These are phyloP conservation scores for Coemansia sp. DNA, from an alignment of 192 early-diverging fungal species.

Conservation along the genomic window DNA sequence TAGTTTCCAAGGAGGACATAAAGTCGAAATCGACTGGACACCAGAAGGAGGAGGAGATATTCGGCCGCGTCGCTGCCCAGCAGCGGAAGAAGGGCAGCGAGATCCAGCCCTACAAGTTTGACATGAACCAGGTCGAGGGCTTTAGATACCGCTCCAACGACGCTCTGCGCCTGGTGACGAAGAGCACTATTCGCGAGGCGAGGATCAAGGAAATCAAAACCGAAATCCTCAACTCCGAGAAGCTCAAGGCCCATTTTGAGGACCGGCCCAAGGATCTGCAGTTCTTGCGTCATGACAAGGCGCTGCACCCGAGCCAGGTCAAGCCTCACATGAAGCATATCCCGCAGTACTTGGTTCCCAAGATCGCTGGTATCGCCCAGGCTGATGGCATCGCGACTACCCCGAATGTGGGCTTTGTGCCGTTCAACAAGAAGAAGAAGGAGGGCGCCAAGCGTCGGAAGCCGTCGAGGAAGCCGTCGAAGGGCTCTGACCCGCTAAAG, in stretches of 20 bases:
- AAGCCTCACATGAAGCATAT: conserved; percentile 92
- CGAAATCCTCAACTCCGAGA: conserved; percentile 95
- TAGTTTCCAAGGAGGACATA: conserved; percentile 67
- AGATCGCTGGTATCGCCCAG: conserved; percentile 58
- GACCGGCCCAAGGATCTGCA: conserved; percentile 93
- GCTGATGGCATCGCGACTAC: conserved; percentile 43
- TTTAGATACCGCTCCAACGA: conserved; percentile 90
- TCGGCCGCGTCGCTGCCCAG: conserved; percentile 72
- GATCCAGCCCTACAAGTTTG: conserved; percentile 82
- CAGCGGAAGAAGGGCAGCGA: conserved; percentile 57
- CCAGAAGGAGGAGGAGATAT: conserved; percentile 66
- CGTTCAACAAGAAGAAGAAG: conserved; percentile 49
- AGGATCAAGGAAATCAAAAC: conserved; percentile 92
- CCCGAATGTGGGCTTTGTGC: conserved; percentile 50
- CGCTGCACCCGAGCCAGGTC: conserved; percentile 78
- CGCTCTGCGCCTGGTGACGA: conserved; percentile 80
- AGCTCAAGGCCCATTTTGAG: conserved; percentile 95
- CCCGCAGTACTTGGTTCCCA: conserved; percentile 91
- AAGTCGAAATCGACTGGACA: conserved; percentile 19
- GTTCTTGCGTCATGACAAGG: conserved; percentile 88
- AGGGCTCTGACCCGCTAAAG: conserved; percentile 44
- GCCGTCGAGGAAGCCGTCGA: conserved; percentile 14
- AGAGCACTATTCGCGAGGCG: conserved; percentile 79
- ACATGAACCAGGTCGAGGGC: conserved; percentile 87
- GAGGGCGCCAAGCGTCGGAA: conserved; percentile 27